Conservation (phyloP, 2,329 filamentous ascomycete genomes). For the Botrytis paeoniae region DNA sequence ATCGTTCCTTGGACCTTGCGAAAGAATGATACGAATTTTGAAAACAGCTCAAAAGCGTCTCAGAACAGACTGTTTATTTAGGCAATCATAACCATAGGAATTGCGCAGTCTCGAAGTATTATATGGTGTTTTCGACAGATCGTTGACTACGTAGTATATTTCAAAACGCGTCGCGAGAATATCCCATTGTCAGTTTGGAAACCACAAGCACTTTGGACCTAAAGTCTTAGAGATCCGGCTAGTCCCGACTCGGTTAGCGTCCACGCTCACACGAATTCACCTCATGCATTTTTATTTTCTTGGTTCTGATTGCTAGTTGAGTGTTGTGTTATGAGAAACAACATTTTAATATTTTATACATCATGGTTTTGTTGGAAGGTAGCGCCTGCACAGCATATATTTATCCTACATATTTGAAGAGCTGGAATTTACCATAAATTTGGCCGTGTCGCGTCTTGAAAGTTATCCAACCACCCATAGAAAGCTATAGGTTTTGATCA, state of each 20-base stretch:
- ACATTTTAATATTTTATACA: background rate
- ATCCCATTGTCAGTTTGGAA: conserved; percentile 1
- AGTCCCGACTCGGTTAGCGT: background rate
- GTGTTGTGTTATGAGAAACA: background rate
- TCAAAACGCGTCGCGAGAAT: conserved; percentile 11
- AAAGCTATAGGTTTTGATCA: background rate
- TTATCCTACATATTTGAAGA: background rate
- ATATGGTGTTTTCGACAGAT: background rate
- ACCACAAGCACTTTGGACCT: background rate
- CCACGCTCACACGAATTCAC: background rate
- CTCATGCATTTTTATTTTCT: background rate
- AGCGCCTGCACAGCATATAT: background rate
- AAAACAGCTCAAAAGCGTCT: conserved; percentile 1
- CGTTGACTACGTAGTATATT: background rate
- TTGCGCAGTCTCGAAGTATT: background rate
- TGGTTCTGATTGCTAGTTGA: too few relatives aligned
- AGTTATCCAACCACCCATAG: background rate
- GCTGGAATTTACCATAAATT: background rate
- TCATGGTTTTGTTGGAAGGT: background rate
- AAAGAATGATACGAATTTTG: conserved; percentile 7
- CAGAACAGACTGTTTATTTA: background rate
- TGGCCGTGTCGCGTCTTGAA: background rate
- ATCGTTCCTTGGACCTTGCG: background rate
- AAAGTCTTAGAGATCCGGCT: background rate
- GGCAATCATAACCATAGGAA: conserved; percentile 5